Evolutionary conservation across 140 eudicot genomes (phyloP), one percentile per base, ranked within the genome.

Genomic region (Erigeron philadelphicus): DNA sequence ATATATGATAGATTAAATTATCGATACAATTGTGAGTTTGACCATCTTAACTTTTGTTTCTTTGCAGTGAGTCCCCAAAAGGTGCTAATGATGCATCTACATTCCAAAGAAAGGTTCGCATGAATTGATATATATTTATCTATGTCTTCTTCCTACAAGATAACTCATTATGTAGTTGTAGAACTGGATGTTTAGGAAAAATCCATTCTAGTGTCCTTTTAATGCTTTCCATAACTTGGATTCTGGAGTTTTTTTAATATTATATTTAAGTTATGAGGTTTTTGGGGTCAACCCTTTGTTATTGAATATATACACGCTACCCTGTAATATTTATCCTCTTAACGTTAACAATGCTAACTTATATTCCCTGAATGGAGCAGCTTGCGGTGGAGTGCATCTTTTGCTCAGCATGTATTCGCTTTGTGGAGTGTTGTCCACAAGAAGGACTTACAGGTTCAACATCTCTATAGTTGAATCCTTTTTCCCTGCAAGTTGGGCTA

Each of bases 381-480:
- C 98, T 93, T 75, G 96, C 96, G 62, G 98, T 93, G 64, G 98
- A 93, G 83, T 93, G 98, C 81, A 93, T 93, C 17, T 93, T 93
- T 82, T 93, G 98, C 84, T 93, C 98, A 45, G 98, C 98, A 7
- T 89, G 98, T 77, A 93, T 93, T 66, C 95, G 98, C 72, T 89
- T 89, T 80, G 98, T 93, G 52, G 98, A 93, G 80, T 93, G 98
- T 75, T 93, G 98, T 74, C 96, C 95, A 13, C 98, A 90, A 78
- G 98, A 89, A 82, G 98, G 98, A 77, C 96, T 93, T 79, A 93
- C 98, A 86, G 97, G 96, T 89, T 70, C 64, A 67, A 50, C 72
- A 43, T 56, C 64, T 53, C 11, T 55, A 55, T 67, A 63, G 13
- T 59, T 55, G 9, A 64, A 57, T 50, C 61, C 41, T 67, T 53